Conservation (phyloP, 2,329 filamentous ascomycete species). For the Alternaria metachromatica region DNA sequence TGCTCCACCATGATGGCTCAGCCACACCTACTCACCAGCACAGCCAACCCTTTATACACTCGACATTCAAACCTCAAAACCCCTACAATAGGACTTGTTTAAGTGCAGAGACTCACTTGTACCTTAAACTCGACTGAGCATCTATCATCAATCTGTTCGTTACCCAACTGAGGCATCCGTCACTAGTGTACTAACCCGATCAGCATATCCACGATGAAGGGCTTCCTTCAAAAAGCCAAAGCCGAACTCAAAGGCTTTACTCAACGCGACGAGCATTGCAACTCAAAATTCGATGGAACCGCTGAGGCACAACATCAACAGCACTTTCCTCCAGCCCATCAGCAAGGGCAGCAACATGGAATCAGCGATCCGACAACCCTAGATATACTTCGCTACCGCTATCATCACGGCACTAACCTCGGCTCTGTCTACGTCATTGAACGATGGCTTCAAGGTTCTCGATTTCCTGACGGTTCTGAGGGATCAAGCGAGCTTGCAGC, state of each 20-base stretch:
- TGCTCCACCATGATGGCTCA: background rate
- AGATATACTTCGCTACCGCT: constrained; percentile 62
- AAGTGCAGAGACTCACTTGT: background rate
- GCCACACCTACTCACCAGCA: background rate
- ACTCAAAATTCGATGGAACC: background rate
- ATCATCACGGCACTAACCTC: constrained; percentile 66
- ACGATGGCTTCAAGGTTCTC: constrained; percentile 61
- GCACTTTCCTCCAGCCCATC: background rate
- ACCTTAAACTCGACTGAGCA: background rate
- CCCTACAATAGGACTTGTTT: background rate
- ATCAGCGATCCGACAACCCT: constrained; percentile 49
- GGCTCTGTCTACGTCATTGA: constrained; percentile 67
- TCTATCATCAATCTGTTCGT: background rate
- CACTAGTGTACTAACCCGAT: constrained; percentile 11
- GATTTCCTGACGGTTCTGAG: constrained; percentile 54
- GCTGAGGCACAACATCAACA: constrained; percentile 7
- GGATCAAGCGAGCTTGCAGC: constrained; percentile 61
- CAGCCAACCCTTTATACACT: background rate
- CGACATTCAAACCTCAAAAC: background rate
- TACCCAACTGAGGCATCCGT: constrained; percentile 1
- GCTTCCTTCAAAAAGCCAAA: constrained; percentile 39
- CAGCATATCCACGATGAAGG: constrained; percentile 28
- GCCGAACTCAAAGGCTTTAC: constrained; percentile 25
- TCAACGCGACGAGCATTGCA: constrained; percentile 6
- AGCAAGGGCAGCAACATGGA: constrained; percentile 19